Evolutionary conservation across 2,329 filamentous ascomycete species (phyloP).

Genomic region (Aspergillus viridinutans): DNA sequence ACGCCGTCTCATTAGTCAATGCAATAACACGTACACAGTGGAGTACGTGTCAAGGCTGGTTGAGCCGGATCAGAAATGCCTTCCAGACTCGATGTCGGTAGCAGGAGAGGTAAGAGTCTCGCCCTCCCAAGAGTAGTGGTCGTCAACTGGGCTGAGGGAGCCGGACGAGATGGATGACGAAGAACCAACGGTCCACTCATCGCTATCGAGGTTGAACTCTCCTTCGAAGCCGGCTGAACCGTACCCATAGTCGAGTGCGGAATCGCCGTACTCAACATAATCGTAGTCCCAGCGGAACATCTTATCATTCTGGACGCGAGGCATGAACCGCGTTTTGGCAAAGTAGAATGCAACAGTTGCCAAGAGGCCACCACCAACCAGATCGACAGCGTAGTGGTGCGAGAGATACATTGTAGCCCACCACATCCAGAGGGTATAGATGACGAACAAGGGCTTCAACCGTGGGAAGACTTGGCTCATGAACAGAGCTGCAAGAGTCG

Average conservation of each 20-base stretch:
- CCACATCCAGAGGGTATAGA: conserved; percentile 90
- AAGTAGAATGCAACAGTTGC: conserved; percentile 78
- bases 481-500: conserved; percentile 84
- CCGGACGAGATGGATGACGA: conserved; percentile 70
- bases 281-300: conserved; percentile 92
- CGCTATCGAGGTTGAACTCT: conserved; percentile 61
- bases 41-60: neutral
- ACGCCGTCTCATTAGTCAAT: conserved; percentile 33
- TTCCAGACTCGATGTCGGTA: conserved; percentile 38
- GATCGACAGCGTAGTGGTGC: conserved; percentile 93
- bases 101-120: conserved; percentile 34
- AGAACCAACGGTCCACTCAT: conserved; percentile 87
- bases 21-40: conserved; percentile 20
- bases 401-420: conserved; percentile 98
- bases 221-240: conserved; percentile 56
- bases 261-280: conserved; percentile 79
- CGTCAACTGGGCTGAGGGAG: conserved; percentile 59
- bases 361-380: conserved; percentile 77
- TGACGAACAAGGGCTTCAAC: conserved; percentile 72
- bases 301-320: conserved; percentile 78
- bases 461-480: conserved; percentile 89
- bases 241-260: conserved; percentile 48
- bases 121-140: conserved; percentile 47
- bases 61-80: conserved; percentile 17
- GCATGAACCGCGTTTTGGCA: conserved; percentile 73